phyloP scores from a whole-genome alignment of 768 basidiomycete genomes.

The Macrolepiota fuliginosa region DNA sequence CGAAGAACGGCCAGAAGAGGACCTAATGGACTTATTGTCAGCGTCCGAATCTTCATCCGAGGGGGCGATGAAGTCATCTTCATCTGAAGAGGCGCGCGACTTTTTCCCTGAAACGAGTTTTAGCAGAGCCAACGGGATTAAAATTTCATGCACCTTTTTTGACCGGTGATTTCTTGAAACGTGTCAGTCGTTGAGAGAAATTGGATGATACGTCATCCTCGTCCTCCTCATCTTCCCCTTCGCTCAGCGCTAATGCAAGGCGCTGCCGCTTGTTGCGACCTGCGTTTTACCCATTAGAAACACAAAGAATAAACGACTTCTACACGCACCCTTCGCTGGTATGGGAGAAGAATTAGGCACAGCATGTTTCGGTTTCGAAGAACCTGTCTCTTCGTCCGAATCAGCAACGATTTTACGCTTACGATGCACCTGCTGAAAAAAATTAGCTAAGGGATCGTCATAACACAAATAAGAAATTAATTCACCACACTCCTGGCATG shows the following conservation, averaged over 20 bases:
- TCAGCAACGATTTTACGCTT: constrained; percentile 75
- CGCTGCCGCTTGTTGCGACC: constrained; percentile 62
- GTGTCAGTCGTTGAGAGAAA: constrained; percentile 59
- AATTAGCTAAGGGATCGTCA: constrained; percentile 5
- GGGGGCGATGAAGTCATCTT: constrained; percentile 71
- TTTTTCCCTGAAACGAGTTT: constrained; percentile 32
- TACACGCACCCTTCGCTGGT: constrained; percentile 28
- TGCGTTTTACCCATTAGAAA: constrained; percentile 19
- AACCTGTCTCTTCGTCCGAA: constrained; percentile 59
- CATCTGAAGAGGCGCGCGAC: constrained; percentile 37
- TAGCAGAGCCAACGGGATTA: neutral
- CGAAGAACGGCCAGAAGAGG: constrained; percentile 51
- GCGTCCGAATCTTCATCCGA: constrained; percentile 56
- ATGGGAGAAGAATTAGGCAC: constrained; percentile 35
- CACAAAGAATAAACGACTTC: neutral
- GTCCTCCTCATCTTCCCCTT: constrained; percentile 57
- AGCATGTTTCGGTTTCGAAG: constrained; percentile 22
- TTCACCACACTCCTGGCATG: constrained; percentile 23
- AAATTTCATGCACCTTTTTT: constrained; percentile 43
- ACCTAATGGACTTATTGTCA: constrained; percentile 45
- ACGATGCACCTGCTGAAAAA: constrained; percentile 30
- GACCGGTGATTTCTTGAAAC: constrained; percentile 61
- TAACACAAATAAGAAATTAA: constrained; percentile 15
- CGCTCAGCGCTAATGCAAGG: constrained; percentile 41
- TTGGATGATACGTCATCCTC: constrained; percentile 43